Percentiles rank a stretch among this genome's conserved stretches.
Conservation (phyloP, 352 stramenopile species). For the Phytophthora pini region DNA sequence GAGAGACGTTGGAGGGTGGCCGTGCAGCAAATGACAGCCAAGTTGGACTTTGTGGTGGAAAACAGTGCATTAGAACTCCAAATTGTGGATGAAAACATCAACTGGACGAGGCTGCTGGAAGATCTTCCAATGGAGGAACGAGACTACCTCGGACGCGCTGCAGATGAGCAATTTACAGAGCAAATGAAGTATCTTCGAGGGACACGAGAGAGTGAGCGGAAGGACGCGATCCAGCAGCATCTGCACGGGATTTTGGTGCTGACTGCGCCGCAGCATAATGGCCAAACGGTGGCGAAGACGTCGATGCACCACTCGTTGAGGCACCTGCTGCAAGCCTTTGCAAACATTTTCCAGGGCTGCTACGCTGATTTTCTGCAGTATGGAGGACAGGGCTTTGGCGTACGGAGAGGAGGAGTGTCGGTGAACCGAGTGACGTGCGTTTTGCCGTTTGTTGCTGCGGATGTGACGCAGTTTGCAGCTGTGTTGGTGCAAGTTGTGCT, state of each 20-base stretch:
- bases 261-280: slow-evolving; percentile 44
- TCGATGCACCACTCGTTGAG: slow-evolving; percentile 53
- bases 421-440: slow-evolving; percentile 29
- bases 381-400: slow-evolving; percentile 17
- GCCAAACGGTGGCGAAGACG: slow-evolving; percentile 47
- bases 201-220: slow-evolving; percentile 34
- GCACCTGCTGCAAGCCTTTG: slow-evolving; percentile 58
- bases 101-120: slow-evolving; percentile 52
- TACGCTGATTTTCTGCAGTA: slow-evolving; percentile 43
- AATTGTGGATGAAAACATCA: slow-evolving; percentile 7
- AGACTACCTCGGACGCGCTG: slow-evolving; percentile 57
- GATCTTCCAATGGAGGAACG: slow-evolving; percentile 50
- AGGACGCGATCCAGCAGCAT: slow-evolving; percentile 47
- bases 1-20: slow-evolving; percentile 5
- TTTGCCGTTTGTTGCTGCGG: slow-evolving; percentile 53
- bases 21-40: slow-evolving; percentile 45
- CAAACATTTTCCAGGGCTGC: slow-evolving; percentile 50
- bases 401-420: slow-evolving; percentile 9
- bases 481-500: slow-evolving; percentile 63
- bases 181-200: slow-evolving; percentile 68
- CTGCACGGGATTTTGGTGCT: slow-evolving; percentile 47
- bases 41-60: slow-evolving; percentile 49
- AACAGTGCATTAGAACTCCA: slow-evolving; percentile 39
- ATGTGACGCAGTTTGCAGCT: slow-evolving; percentile 58
- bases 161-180: slow-evolving; percentile 67